Conservation (phyloP, 345 rosid species). For the Corymbia maculata region DNA sequence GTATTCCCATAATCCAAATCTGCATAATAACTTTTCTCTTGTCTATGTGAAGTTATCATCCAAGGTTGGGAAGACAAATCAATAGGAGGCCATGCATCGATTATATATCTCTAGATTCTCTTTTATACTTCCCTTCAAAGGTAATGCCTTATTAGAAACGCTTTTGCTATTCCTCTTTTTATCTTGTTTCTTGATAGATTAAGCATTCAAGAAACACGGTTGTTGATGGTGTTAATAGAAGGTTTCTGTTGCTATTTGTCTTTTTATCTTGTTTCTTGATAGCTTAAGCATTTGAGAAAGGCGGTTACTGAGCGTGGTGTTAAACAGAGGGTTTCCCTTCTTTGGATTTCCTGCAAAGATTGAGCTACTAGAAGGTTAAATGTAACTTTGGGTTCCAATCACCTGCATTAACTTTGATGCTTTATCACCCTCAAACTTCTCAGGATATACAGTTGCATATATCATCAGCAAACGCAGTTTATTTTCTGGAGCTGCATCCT, state of each 20-base stretch:
- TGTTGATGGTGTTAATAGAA: not conserved
- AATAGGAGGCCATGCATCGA: not conserved
- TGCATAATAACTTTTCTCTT: not conserved
- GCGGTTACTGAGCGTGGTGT: not conserved
- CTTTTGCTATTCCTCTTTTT: not conserved
- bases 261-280: not conserved
- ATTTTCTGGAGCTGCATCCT: conserved; percentile 72
- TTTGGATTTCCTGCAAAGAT: not conserved
- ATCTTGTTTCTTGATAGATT: not conserved
- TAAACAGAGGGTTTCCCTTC: not conserved
- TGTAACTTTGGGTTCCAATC: not conserved
- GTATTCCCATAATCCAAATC: not conserved
- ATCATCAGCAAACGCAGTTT: conserved; percentile 90
- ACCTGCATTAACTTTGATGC: conserved; percentile 92
- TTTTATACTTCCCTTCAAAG: not conserved
- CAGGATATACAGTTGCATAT: conserved; percentile 76
- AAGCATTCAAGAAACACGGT: not conserved
- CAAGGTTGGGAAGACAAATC: not conserved
- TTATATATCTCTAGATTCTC: not conserved
- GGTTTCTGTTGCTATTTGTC: not conserved
- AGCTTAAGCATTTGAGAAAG: not conserved
- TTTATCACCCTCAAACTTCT: conserved; percentile 92
- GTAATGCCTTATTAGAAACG: not conserved
- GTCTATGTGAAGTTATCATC: not conserved
- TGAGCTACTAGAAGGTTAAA: not conserved